A percentile compares a stretch with the other conserved stretches of the same genome.
Evolutionary conservation across 768 basidiomycete species (phyloP).

Genomic region (Tylopilus intermedius): DNA sequence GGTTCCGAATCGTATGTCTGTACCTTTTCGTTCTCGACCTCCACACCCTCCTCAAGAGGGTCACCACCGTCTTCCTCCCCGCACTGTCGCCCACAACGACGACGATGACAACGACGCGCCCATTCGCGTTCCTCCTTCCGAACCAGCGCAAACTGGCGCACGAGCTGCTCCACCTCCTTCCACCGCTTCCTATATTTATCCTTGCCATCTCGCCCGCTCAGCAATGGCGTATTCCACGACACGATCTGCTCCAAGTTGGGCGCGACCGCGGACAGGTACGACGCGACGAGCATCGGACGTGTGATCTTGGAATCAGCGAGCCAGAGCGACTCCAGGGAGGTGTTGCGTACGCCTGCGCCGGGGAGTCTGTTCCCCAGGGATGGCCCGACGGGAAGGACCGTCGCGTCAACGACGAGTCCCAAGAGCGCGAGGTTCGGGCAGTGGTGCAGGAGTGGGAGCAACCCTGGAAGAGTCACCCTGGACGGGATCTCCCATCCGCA

Average conservation of each 20-base stretch:
- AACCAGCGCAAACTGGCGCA: conserved; percentile 19
- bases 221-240: conserved; percentile 28
- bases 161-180: conserved; percentile 20
- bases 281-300: conserved; percentile 22
- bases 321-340: conserved; percentile 26
- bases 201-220: conserved; percentile 22
- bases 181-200: conserved; percentile 24
- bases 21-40: conserved; percentile 6
- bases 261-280: conserved; percentile 27
- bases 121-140: conserved; percentile 22
- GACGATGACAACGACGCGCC: conserved; percentile 2
- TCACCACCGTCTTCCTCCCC: neutral
- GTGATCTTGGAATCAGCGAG: conserved; percentile 27
- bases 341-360: conserved; percentile 22
- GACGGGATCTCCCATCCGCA: conserved; percentile 30
- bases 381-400: conserved; percentile 10
- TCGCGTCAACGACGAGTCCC: conserved; percentile 29
- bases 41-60: neutral
- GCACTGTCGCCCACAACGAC: neutral
- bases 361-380: conserved; percentile 1
- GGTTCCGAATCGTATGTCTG: conserved; percentile 24
- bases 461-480: conserved; percentile 23
- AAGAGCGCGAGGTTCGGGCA: conserved; percentile 25
- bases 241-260: conserved; percentile 27
- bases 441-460: conserved; percentile 18